Percentiles rank a stretch among this genome's conserved stretches.
phyloP scores from a whole-genome alignment of 108 stramenopile species.

The Cyclotella atomus region DNA sequence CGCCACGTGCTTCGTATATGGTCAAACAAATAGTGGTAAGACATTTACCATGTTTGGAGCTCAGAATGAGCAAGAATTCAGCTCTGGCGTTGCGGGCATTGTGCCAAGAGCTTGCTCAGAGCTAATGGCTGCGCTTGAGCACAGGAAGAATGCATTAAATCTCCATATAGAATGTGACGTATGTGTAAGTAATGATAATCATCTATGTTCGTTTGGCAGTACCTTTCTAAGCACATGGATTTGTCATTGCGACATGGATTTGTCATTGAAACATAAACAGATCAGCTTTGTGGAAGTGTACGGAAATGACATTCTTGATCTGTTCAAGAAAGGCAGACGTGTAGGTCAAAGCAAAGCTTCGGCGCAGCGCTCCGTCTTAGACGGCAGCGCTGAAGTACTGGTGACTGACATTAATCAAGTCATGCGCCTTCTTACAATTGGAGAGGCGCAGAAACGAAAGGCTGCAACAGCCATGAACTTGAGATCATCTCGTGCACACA shows the following conservation, averaged over 20 bases:
- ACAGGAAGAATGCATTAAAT: slow-evolving; percentile 30
- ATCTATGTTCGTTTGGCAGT: background rate
- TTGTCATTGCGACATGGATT: background rate
- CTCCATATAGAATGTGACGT: slow-evolving; percentile 34
- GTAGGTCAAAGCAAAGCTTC: slow-evolving; percentile 65
- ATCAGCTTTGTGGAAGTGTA: slow-evolving; percentile 72
- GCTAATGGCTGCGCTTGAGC: slow-evolving; percentile 32
- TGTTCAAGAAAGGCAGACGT: slow-evolving; percentile 45
- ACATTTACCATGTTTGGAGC: slow-evolving; percentile 78
- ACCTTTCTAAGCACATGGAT: background rate
- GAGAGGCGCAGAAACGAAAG: slow-evolving; percentile 59
- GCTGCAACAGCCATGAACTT: slow-evolving; percentile 77
- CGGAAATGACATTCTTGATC: slow-evolving; percentile 64
- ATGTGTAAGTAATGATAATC: slow-evolving; percentile 21
- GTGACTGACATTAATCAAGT: slow-evolving; percentile 42
- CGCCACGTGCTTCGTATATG: slow-evolving; percentile 72
- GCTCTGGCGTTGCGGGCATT: slow-evolving; percentile 35
- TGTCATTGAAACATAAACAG: background rate
- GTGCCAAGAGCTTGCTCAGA: slow-evolving; percentile 62
- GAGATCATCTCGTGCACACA: slow-evolving; percentile 68
- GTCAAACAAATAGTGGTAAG: slow-evolving; percentile 77
- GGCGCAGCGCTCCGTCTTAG: slow-evolving; percentile 59
- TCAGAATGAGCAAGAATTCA: slow-evolving; percentile 9
- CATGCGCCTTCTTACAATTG: slow-evolving; percentile 33
- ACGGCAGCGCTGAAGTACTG: slow-evolving; percentile 52